These are phyloP conservation scores for Xylaria sp. DNA, from an alignment of 2,329 filamentous ascomycete genomes.

Conservation along the genomic window DNA sequence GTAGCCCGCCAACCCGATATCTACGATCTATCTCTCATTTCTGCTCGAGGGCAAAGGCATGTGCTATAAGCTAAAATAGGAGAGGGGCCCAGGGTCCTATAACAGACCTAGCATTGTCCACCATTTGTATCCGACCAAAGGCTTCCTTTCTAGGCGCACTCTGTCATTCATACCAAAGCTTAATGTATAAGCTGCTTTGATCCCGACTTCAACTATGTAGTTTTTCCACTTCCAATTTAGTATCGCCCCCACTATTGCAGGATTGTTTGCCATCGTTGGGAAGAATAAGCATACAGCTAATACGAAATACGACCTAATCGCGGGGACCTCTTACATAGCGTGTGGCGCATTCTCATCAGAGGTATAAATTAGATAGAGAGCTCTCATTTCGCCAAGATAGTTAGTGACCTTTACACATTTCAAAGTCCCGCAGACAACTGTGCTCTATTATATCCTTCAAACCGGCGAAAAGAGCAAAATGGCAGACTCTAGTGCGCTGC, in stretches of 20 bases:
- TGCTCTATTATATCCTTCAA: not conserved
- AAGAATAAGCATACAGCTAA: not conserved
- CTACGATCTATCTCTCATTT: too few relatives aligned
- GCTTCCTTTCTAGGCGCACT: too few relatives aligned
- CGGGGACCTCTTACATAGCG: not conserved
- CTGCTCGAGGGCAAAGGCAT: too few relatives aligned
- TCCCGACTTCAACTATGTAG: not conserved
- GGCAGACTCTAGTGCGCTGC: not conserved
- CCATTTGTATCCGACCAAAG: too few relatives aligned
- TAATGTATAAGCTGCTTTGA: not conserved
- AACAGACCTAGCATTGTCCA: too few relatives aligned
- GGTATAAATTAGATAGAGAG: not conserved
- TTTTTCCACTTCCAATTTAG: not conserved
- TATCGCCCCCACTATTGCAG: not conserved
- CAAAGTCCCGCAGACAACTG: not conserved
- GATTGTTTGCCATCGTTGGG: not conserved
- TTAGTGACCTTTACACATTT: not conserved
- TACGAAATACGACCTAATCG: not conserved
- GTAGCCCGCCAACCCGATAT: too few relatives aligned
- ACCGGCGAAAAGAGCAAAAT: constrained; percentile 1
- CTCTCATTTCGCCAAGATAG: not conserved
- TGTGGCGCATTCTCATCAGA: constrained; percentile 1
- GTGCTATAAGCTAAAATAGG: too few relatives aligned
- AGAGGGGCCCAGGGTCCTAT: not conserved
- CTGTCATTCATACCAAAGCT: too few relatives aligned